Percentiles rank a stretch among this genome's conserved stretches.
These are phyloP conservation scores for Pichia norvegensis DNA, from an alignment of 1,139 yeast genomes.

Conservation along the genomic window DNA sequence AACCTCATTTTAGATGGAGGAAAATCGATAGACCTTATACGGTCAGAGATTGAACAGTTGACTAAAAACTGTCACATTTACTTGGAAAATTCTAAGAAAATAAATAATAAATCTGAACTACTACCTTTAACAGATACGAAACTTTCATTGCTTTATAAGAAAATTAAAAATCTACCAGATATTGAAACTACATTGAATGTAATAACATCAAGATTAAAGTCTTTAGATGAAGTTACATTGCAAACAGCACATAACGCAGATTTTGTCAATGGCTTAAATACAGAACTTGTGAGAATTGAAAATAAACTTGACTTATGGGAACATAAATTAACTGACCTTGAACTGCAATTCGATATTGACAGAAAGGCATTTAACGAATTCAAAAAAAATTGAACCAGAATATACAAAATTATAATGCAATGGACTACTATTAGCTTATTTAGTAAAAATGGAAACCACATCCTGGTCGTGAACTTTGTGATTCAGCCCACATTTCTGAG, in stretches of 20 bases:
- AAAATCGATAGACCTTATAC: slow-evolving; percentile 12
- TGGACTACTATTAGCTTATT: slow-evolving; percentile 30
- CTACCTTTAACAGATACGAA: slow-evolving; percentile 17
- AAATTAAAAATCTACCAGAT: slow-evolving; percentile 17
- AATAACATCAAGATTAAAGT: slow-evolving; percentile 16
- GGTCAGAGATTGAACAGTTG: slow-evolving; percentile 12
- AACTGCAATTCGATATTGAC: slow-evolving; percentile 8
- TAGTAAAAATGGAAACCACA: slow-evolving; percentile 84
- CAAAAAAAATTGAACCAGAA: slow-evolving; percentile 3
- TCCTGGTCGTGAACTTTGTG: slow-evolving; percentile 89
- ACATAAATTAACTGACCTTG: slow-evolving; percentile 15
- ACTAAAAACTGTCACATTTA: slow-evolving; percentile 11
- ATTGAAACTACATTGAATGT: slow-evolving; percentile 14
- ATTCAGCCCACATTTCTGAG: slow-evolving; percentile 87
- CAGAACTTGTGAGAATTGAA: slow-evolving; percentile 16
- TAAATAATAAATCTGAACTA: slow-evolving; percentile 10
- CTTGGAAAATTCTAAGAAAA: slow-evolving; percentile 11
- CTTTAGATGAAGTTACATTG: slow-evolving; percentile 15
- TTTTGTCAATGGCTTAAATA: slow-evolving; percentile 14
- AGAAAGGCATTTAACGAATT: slow-evolving; percentile 9
- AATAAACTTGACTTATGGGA: slow-evolving; percentile 18
- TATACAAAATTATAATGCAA: not conserved
- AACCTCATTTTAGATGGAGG: slow-evolving; percentile 18
- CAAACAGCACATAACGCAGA: slow-evolving; percentile 10
- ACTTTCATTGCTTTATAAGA: slow-evolving; percentile 16